Conservation (phyloP, 1,139 yeast genomes). For the Scheffersomyces titani region DNA sequence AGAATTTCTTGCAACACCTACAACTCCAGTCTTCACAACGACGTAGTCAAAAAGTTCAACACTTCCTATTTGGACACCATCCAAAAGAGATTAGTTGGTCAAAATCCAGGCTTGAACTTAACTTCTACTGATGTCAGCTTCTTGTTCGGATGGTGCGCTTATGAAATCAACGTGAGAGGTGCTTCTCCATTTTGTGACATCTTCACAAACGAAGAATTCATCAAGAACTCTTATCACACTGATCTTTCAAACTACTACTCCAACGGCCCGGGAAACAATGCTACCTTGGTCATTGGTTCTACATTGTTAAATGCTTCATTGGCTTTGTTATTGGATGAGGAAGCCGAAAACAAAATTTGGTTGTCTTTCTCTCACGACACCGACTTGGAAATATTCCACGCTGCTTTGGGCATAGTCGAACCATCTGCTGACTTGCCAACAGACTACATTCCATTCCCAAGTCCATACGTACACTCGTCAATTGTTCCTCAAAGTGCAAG, state of each 20-base stretch:
- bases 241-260: constrained; percentile 43
- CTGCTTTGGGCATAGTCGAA: constrained; percentile 53
- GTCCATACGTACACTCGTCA: constrained; percentile 47
- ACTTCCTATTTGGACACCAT: constrained; percentile 30
- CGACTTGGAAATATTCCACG: constrained; percentile 50
- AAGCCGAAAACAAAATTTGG: constrained; percentile 34
- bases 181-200: constrained; percentile 49
- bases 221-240: constrained; percentile 41
- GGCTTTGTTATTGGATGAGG: constrained; percentile 26
- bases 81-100: constrained; percentile 34
- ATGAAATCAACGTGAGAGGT: constrained; percentile 52
- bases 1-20: constrained; percentile 27
- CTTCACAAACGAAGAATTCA: constrained; percentile 51
- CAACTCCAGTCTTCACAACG: constrained; percentile 18
- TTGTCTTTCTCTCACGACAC: constrained; percentile 62
- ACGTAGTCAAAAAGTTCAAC: constrained; percentile 17
- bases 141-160: constrained; percentile 50
- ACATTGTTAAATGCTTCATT: constrained; percentile 34
- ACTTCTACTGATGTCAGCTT: constrained; percentile 40
- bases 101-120: constrained; percentile 43
- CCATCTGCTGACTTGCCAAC: constrained; percentile 31
- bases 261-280: constrained; percentile 22
- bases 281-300: constrained; percentile 27
- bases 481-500: constrained; percentile 60
- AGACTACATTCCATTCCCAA: constrained; percentile 34